These are phyloP conservation scores for Leucaena leucocephala DNA, from an alignment of 306 rosid genomes.

Conservation along the genomic window DNA sequence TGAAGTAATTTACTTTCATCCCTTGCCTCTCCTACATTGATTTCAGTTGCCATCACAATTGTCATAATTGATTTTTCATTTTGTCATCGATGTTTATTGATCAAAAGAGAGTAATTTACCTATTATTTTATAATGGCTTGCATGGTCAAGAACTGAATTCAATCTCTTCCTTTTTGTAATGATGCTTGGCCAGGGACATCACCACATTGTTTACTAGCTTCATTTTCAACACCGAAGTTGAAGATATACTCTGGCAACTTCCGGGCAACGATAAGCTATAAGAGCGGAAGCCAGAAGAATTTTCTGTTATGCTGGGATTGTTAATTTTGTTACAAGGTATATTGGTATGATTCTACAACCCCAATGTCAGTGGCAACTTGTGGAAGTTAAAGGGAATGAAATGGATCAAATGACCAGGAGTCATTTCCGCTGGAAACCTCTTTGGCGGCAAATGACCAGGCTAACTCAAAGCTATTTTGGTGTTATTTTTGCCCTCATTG, in stretches of 20 bases:
- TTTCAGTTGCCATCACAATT: background rate
- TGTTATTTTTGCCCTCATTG: background rate
- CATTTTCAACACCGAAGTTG: conserved; percentile 71
- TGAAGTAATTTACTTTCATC: conserved; percentile 47
- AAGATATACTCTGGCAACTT: conserved; percentile 51
- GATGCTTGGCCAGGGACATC: conserved; percentile 49
- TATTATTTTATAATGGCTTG: background rate
- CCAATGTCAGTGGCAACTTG: conserved; percentile 6
- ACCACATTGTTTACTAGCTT: conserved; percentile 73
- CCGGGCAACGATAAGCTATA: background rate
- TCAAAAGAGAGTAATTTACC: background rate
- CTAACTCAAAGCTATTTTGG: background rate
- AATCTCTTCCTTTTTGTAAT: conserved; percentile 30
- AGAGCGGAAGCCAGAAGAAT: background rate
- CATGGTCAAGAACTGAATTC: conserved; percentile 23
- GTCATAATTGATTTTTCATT: background rate
- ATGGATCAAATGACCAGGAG: conserved; percentile 28
- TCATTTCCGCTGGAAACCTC: background rate
- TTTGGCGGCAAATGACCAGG: background rate
- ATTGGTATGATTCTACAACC: conserved; percentile 3
- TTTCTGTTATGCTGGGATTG: conserved; percentile 12
- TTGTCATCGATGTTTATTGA: background rate
- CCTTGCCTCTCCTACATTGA: background rate
- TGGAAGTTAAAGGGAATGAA: conserved; percentile 10
- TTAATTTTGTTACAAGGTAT: background rate